Conservation (phyloP, 139 green algal species). For the Chlorella vulgaris region DNA sequence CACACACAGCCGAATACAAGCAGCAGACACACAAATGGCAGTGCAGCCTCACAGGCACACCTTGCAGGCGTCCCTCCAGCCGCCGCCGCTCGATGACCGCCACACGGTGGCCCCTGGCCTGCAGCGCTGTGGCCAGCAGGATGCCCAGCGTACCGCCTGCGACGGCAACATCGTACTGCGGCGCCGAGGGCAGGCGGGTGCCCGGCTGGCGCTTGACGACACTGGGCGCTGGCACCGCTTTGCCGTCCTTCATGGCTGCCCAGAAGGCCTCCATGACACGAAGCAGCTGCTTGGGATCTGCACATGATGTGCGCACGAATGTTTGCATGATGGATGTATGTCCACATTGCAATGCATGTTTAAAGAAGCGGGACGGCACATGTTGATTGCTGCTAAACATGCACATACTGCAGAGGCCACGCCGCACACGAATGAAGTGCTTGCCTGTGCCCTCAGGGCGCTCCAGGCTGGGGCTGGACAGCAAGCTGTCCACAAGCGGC, state of each 20-base stretch:
- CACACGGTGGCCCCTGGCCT: slow-evolving; percentile 63
- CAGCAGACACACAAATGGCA: not conserved
- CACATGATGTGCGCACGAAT: not conserved
- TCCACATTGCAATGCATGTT: no score
- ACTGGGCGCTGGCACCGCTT: not conserved
- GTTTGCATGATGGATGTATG: not conserved
- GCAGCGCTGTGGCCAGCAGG: slow-evolving; percentile 72
- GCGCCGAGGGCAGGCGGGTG: not conserved
- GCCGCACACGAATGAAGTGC: no score
- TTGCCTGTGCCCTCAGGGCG: slow-evolving; percentile 15
- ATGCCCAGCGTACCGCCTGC: slow-evolving; percentile 89
- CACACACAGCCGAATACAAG: not conserved
- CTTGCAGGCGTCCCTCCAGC: slow-evolving; percentile 47
- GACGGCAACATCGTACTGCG: slow-evolving; percentile 79
- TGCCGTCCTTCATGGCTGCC: slow-evolving; percentile 1
- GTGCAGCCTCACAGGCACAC: not conserved
- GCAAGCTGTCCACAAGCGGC: not conserved
- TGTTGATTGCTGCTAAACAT: not conserved
- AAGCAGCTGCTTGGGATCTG: not conserved
- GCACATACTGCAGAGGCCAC: no score
- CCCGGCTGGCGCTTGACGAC: slow-evolving; percentile 13
- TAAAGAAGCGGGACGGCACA: no score
- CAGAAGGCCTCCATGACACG: not conserved
- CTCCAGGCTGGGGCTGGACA: slow-evolving; percentile 29
- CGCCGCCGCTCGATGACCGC: slow-evolving; percentile 65